These are phyloP conservation scores for Erigeron philadelphicus DNA, from an alignment of 140 eudicot species.

Conservation along the genomic window DNA sequence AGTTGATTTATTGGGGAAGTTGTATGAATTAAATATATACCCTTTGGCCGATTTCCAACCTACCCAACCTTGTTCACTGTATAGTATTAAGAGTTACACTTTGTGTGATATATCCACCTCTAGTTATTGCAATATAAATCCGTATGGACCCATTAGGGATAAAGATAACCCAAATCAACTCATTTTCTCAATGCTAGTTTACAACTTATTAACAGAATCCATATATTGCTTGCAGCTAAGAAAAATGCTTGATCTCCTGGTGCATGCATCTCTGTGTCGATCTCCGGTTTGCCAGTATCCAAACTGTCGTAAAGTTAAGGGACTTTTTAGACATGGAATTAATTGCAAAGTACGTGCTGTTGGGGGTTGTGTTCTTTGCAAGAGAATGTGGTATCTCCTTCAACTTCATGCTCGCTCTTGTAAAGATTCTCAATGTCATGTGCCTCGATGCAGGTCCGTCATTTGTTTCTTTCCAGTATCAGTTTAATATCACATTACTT, in stretches of 20 bases:
- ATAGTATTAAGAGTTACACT: too few relatives aligned
- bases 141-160: too few relatives aligned
- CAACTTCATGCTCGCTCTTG: conserved; percentile 95
- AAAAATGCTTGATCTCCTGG: conserved; percentile 93
- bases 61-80: too few relatives aligned
- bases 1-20: too few relatives aligned
- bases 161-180: too few relatives aligned
- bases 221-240: conserved; percentile 52
- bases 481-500: not conserved
- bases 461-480: not conserved
- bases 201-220: not conserved
- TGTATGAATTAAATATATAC: too few relatives aligned
- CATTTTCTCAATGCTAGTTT: not conserved
- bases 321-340: conserved; percentile 86
- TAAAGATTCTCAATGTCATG: conserved; percentile 72
- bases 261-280: conserved; percentile 92
- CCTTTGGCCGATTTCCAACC: too few relatives aligned
- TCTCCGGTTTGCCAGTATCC: conserved; percentile 70
- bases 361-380: conserved; percentile 86
- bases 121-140: too few relatives aligned
- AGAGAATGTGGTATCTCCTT: conserved; percentile 90
- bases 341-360: conserved; percentile 69
- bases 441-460: conserved; percentile 84
- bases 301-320: conserved; percentile 88
- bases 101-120: too few relatives aligned